A percentile compares a stretch with the other conserved stretches of the same genome.
Conservation (phyloP, 257 asterid species). For the Scutellaria galericulata region DNA sequence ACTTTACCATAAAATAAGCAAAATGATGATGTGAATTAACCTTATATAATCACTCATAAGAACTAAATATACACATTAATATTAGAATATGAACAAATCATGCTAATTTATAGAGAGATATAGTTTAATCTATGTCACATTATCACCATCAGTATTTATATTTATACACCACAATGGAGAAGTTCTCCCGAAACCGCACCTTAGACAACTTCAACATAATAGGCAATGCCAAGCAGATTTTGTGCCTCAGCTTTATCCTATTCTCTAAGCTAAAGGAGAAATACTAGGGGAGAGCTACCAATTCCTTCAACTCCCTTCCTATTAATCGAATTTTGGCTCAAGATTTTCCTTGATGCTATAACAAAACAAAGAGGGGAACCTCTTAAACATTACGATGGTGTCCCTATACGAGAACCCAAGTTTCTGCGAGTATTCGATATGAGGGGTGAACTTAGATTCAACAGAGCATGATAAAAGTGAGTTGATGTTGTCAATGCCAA, state of each 20-base stretch:
- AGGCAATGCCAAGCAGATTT: conserved; percentile 72
- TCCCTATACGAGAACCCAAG: conserved; percentile 73
- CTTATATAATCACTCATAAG: conserved; percentile 23
- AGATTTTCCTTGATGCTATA: conserved; percentile 82
- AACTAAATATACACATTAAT: conserved; percentile 28
- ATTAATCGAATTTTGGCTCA: conserved; percentile 82
- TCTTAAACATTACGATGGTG: conserved; percentile 63
- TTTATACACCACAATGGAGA: conserved; percentile 79
- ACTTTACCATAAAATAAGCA: neutral
- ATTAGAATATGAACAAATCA: conserved; percentile 39
- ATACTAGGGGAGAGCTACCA: conserved; percentile 81
- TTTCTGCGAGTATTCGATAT: conserved; percentile 70
- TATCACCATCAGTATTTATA: conserved; percentile 36
- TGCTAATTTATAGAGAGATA: conserved; percentile 11
- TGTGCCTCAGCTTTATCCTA: conserved; percentile 82
- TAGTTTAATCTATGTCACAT: conserved; percentile 40
- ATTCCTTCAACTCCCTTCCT: conserved; percentile 84
- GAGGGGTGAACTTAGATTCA: conserved; percentile 75
- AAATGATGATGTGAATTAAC: neutral
- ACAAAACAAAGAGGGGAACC: conserved; percentile 84
- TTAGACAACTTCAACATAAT: conserved; percentile 74
- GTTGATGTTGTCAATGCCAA: conserved; percentile 70
- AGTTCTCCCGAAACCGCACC: conserved; percentile 50
- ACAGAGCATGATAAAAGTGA: conserved; percentile 78
- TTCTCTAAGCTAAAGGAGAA: conserved; percentile 91